Evolutionary conservation across 495 filamentous ascomycete species (phyloP).

Genomic region (Daldinia loculata): DNA sequence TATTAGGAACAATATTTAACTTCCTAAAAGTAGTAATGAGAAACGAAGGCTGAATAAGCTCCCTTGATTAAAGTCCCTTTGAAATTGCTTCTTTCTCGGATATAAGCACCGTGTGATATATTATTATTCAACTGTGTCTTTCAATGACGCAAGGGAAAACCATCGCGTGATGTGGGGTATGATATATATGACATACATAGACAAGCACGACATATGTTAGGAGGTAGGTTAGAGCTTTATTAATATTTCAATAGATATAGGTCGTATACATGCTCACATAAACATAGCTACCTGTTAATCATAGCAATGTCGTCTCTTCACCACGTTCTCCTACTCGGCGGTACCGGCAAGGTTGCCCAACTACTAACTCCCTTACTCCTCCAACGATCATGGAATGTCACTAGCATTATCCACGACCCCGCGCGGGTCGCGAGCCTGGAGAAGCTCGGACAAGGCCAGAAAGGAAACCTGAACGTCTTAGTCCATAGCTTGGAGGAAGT

Average conservation of each 20-base stretch:
- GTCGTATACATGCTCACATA: not conserved
- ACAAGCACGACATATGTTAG: not conserved
- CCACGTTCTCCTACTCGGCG: conserved; percentile 77
- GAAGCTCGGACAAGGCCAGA: conserved; percentile 61
- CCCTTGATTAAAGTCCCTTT: not conserved
- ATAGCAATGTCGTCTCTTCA: conserved; percentile 40
- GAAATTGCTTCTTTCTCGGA: not conserved
- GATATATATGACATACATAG: too few relatives aligned
- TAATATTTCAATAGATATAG: not conserved
- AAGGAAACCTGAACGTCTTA: conserved; percentile 64
- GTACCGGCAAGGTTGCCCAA: conserved; percentile 81
- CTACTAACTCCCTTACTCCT: conserved; percentile 81
- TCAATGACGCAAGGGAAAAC: conserved; percentile 24
- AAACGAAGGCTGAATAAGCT: not conserved
- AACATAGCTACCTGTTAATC: too few relatives aligned
- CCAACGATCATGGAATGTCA: conserved; percentile 75
- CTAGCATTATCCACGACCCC: conserved; percentile 76
- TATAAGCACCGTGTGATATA: conserved; percentile 20
- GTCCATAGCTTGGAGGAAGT: conserved; percentile 76
- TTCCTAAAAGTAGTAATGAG: not conserved
- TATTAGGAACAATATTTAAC: not conserved
- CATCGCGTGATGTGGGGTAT: conserved; percentile 32
- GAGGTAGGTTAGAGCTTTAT: not conserved
- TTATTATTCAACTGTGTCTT: conserved; percentile 9
- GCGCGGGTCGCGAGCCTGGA: conserved; percentile 71